Evolutionary conservation across 139 green algal genomes (phyloP), one percentile per base, ranked within the genome.

Genomic region (Tetraselmis chui): DNA sequence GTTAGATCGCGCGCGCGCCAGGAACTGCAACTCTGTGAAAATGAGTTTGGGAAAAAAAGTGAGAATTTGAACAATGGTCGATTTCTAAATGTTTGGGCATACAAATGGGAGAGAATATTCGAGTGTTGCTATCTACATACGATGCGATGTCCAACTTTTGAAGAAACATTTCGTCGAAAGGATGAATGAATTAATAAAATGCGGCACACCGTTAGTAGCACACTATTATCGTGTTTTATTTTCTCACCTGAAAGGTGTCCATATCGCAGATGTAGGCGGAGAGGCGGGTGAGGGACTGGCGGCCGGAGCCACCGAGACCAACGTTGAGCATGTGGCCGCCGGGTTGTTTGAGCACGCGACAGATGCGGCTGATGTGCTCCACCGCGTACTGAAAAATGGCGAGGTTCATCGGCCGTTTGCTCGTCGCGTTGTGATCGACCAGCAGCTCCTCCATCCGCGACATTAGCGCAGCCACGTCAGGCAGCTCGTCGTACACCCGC

Each of bases 161-260:
- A n/a, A n/a, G n/a, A n/a, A n/a, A n/a, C n/a, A n/a, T n/a, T n/a
- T n/a, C n/a, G n/a, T n/a, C n/a, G n/a, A n/a, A n/a, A n/a, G n/a
- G n/a, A n/a, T n/a, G n/a, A n/a, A n/a, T n/a, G n/a, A n/a, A n/a
- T n/a, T n/a, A n/a, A n/a, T n/a, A n/a, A n/a, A n/a, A n/a, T n/a
- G n/a, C n/a, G n/a, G n/a, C n/a, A n/a, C n/a, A n/a, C n/a, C n/a
- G n/a, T n/a, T n/a, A n/a, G n/a, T n/a, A n/a, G n/a, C n/a, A n/a
- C n/a, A n/a, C n/a, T n/a, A n/a, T n/a, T n/a, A n/a, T n/a, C n/a
- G n/a, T n/a, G n/a, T n/a, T n/a, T n/a, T n/a, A n/a, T n/a, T n/a
- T n/a, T n/a, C n/a, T n/a, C n/a, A 91, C 84, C 88, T 94, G 90
- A 80, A 91, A 91, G 23, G 83, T 80, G 75, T 93, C 86, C 87